Percentiles rank a stretch among this genome's conserved stretches.
These are phyloP conservation scores for Psilocybe cubensis DNA, from an alignment of 768 basidiomycete genomes.

Conservation along the genomic window DNA sequence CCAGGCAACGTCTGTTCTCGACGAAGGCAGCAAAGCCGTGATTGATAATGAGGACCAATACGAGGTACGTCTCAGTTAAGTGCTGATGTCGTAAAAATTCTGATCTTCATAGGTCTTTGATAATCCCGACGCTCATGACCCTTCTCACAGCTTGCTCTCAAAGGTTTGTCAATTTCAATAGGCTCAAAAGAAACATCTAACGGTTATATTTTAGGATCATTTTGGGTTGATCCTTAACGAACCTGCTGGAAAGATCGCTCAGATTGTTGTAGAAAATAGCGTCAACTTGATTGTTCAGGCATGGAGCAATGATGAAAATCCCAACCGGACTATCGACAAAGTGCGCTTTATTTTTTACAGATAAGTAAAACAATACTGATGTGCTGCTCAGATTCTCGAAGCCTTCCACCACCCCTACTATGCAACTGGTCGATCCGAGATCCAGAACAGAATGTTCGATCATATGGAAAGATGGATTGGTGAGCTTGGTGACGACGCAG, in stretches of 20 bases:
- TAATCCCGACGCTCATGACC: slow-evolving; percentile 68
- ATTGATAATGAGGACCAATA: slow-evolving; percentile 74
- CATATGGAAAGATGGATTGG: slow-evolving; percentile 58
- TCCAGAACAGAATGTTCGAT: slow-evolving; percentile 66
- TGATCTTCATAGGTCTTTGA: slow-evolving; percentile 55
- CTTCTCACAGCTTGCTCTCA: slow-evolving; percentile 72
- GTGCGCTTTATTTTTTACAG: slow-evolving; percentile 29
- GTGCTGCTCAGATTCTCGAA: slow-evolving; percentile 51
- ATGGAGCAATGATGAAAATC: slow-evolving; percentile 50
- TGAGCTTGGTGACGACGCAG: slow-evolving; percentile 47
- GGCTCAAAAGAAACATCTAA: neutral
- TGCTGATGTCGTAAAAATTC: neutral
- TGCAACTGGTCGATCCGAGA: slow-evolving; percentile 50
- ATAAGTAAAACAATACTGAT: neutral
- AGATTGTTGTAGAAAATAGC: slow-evolving; percentile 63
- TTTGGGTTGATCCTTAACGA: slow-evolving; percentile 75
- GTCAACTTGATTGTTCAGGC: slow-evolving; percentile 65
- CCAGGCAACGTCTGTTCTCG: slow-evolving; percentile 57
- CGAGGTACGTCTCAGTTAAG: slow-evolving; percentile 45
- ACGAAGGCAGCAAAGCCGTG: slow-evolving; percentile 68
- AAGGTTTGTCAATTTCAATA: slow-evolving; percentile 44
- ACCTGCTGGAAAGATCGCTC: slow-evolving; percentile 75
- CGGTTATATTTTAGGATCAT: slow-evolving; percentile 57
- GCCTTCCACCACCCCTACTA: slow-evolving; percentile 77
- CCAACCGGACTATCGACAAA: slow-evolving; percentile 47